These are phyloP conservation scores for Bruguiera gymnorhiza DNA, from an alignment of 345 rosid genomes.

Conservation along the genomic window DNA sequence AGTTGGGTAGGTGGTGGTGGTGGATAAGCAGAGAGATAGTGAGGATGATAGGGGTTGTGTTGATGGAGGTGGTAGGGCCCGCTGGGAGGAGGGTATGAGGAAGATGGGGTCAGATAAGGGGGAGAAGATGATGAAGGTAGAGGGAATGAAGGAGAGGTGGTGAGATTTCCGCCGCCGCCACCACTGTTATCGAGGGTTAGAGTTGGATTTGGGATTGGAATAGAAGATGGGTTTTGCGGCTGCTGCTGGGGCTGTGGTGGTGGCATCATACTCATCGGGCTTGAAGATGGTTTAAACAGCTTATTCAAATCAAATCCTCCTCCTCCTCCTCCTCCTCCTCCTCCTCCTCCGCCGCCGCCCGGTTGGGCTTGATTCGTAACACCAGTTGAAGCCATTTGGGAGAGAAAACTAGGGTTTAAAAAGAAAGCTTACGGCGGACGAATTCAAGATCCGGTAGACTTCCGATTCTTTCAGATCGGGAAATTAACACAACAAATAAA, in stretches of 20 bases:
- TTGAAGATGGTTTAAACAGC: slow-evolving; percentile 36
- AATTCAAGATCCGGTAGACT: slow-evolving; percentile 1
- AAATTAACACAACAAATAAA: neutral
- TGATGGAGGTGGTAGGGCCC: slow-evolving; percentile 28
- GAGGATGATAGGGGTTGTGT: slow-evolving; percentile 29
- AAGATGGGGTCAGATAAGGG: slow-evolving; percentile 44
- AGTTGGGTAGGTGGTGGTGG: slow-evolving; percentile 32
- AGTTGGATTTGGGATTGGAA: neutral
- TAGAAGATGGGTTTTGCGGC: slow-evolving; percentile 16
- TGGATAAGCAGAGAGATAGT: slow-evolving; percentile 31
- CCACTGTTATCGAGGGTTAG: neutral
- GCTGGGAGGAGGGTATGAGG: slow-evolving; percentile 60
- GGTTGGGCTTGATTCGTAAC: slow-evolving; percentile 24
- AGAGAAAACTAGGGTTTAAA: neutral
- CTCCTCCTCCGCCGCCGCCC: neutral
- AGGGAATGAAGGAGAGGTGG: slow-evolving; percentile 30
- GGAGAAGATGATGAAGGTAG: slow-evolving; percentile 25
- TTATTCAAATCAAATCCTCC: slow-evolving; percentile 36
- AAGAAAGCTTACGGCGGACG: slow-evolving; percentile 5
- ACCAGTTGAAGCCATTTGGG: slow-evolving; percentile 33
- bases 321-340: slow-evolving; percentile 16
- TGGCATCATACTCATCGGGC: slow-evolving; percentile 13
- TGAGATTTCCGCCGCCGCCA: slow-evolving; percentile 8
- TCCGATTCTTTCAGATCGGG: slow-evolving; percentile 12
- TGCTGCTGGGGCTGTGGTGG: slow-evolving; percentile 15